Evolutionary conservation across 805 yeast species (phyloP).

Genomic region (Osmozyma mogii): DNA sequence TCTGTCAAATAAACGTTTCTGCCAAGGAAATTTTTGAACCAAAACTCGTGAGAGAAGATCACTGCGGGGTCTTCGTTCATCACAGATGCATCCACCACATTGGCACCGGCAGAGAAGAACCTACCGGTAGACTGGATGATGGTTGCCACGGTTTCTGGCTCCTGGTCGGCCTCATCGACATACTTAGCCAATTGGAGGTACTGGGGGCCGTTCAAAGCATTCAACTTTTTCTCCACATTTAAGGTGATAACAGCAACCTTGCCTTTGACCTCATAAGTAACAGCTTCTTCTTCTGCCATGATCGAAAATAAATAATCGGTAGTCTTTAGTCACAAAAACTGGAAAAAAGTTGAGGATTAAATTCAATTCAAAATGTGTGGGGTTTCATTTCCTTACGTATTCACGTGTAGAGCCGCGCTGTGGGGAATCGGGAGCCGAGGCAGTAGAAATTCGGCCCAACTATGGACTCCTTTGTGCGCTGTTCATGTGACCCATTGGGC

Average conservation of each 20-base stretch:
- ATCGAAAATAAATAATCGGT: no score
- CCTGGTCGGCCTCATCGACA: constrained; percentile 54
- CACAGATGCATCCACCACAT: constrained; percentile 39
- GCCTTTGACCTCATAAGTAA: constrained; percentile 36
- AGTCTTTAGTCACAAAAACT: background rate
- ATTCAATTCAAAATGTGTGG: no score
- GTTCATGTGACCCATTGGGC: no score
- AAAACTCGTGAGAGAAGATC: constrained; percentile 18
- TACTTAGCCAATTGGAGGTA: constrained; percentile 52
- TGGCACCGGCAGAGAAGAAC: constrained; percentile 82
- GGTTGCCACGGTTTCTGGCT: constrained; percentile 56
- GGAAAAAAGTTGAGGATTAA: no score
- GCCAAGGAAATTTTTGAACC: constrained; percentile 56
- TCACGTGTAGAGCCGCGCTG: no score
- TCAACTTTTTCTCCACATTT: constrained; percentile 51
- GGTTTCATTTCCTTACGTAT: no score
- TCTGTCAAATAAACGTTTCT: constrained; percentile 65
- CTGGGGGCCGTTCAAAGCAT: constrained; percentile 62
- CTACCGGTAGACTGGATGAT: constrained; percentile 64
- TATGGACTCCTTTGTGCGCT: no score
- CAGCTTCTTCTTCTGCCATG: constrained; percentile 19
- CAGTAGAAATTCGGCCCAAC: no score
- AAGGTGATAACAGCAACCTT: constrained; percentile 56
- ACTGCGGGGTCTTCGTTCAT: constrained; percentile 18
- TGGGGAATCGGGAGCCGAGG: no score